Base-by-base conservation (phyloP, 176 grass and related monocot species). In the Pontederia paniculata region DNA sequence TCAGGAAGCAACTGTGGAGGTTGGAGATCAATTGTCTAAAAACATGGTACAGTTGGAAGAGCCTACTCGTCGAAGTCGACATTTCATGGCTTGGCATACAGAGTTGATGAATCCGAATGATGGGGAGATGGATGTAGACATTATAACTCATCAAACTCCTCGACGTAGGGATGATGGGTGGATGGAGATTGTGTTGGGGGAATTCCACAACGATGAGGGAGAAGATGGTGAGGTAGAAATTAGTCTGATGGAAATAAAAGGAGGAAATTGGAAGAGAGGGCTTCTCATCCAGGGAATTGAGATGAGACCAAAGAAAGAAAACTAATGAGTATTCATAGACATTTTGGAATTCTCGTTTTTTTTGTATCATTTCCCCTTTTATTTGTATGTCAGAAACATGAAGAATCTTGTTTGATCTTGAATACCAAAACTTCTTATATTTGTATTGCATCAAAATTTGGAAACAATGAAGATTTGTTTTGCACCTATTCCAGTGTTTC, bases 231-330 rank as follows among this genome's bases (percentile, higher is more conserved):
- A 52, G 48, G 73, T 94, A 15, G 65, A 72, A 65, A 60, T 88
- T 48, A 70, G 23, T 47, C 14, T 94, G 12, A 59, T 7, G 66
- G 77, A 67, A 65, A 19, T 79, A 55, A 74, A 66, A 22, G 48
- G 44, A 50, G 58, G n/a, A 2, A 19, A 73, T 5, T 88, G 80
- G 79, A 94, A 94, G 83, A 51, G 19, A 3, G 83, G 88, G 0
- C 79, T 94, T 70, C 61, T 88, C 65, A 74, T 94, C 20, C 76
- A 78, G 12, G 88, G 88, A 31, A 73, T 94, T 20, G 88, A 94
- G n/a, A 50, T 94, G 15, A 69, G 70, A 66, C 88, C 82, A 42
- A 86, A 80, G 3, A 50, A 5, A 37, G 28, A 37, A 37, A 5
- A 37, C 28, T 37, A 37, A 37, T 37, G 28, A 2, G 7, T 37